A percentile compares a stretch with the other conserved stretches of the same genome.
Conservation (phyloP, 1,284 basidiomycete species). For the Melampsora americana region DNA sequence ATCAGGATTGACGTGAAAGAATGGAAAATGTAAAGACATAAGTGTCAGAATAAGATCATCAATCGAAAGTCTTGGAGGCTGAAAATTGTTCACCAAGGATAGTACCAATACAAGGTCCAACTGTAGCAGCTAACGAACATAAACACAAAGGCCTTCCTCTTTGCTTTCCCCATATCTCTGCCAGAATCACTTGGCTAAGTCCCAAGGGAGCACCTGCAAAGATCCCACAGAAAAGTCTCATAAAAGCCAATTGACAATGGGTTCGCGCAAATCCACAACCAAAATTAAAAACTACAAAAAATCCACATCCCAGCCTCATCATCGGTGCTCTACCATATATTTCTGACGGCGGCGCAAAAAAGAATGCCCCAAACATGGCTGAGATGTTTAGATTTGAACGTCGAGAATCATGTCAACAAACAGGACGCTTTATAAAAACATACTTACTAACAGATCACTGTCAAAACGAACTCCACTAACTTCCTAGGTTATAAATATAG, state of each 20-base stretch:
- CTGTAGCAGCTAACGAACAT: neutral
- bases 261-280: slow-evolving; percentile 22
- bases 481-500: neutral
- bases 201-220: slow-evolving; percentile 13
- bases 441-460: too few species aligned
- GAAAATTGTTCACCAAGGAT: slow-evolving; percentile 5
- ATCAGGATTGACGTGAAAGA: neutral
- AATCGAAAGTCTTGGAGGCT: neutral
- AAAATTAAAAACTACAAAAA: slow-evolving; percentile 17
- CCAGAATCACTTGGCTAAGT: slow-evolving; percentile 19
- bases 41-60: neutral
- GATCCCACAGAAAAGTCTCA: slow-evolving; percentile 17
- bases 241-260: slow-evolving; percentile 6
- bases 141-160: slow-evolving; percentile 22
- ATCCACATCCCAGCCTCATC: neutral
- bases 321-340: slow-evolving; percentile 25
- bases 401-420: neutral
- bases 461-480: neutral
- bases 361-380: slow-evolving; percentile 17
- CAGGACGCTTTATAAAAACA: neutral
- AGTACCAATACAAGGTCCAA: slow-evolving; percentile 25
- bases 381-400: neutral
- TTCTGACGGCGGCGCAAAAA: slow-evolving; percentile 31
- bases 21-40: neutral
- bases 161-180: slow-evolving; percentile 25